These are phyloP conservation scores for Moniliella sp. DNA, from an alignment of 1,284 basidiomycete species.

Conservation along the genomic window DNA sequence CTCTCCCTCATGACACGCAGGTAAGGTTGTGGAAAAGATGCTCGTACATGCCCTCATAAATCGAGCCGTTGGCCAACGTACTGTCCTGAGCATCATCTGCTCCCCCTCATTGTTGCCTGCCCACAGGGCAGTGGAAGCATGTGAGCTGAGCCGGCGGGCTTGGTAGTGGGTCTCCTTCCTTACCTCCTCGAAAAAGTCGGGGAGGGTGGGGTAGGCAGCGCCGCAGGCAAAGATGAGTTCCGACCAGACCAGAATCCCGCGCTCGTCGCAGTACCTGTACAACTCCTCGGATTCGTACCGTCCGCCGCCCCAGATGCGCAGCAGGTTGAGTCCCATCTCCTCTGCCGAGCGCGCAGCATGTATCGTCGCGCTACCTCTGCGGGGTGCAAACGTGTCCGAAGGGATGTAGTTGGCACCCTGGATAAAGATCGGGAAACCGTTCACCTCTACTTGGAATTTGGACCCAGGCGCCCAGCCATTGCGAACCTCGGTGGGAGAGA, in stretches of 20 bases:
- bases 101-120: slow-evolving; percentile 41
- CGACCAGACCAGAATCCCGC: slow-evolving; percentile 47
- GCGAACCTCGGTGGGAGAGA: slow-evolving; percentile 5
- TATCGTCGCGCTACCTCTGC: too few relatives aligned
- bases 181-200: slow-evolving; percentile 40
- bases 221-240: slow-evolving; percentile 47
- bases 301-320: slow-evolving; percentile 22
- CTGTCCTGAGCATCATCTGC: slow-evolving; percentile 7
- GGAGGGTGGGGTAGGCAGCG: slow-evolving; percentile 36
- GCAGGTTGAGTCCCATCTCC: slow-evolving; percentile 9
- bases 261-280: slow-evolving; percentile 44
- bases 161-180: slow-evolving; percentile 45
- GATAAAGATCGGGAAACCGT: slow-evolving; percentile 8
- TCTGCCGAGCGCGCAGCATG: slow-evolving; percentile 2
- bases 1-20: slow-evolving; percentile 40
- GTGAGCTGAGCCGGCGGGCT: slow-evolving; percentile 41
- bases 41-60: slow-evolving; percentile 9
- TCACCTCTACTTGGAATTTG: slow-evolving; percentile 12
- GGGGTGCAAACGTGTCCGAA: slow-evolving; percentile 9
- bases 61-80: slow-evolving; percentile 2
- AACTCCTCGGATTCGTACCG: slow-evolving; percentile 34
- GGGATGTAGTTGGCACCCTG: slow-evolving; percentile 14
- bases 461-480: slow-evolving; percentile 8
- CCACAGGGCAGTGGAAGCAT: slow-evolving; percentile 46
- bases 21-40: slow-evolving; percentile 37